Evolutionary conservation across 345 rosid species (phyloP).

Genomic region (Aquilaria malaccensis): DNA sequence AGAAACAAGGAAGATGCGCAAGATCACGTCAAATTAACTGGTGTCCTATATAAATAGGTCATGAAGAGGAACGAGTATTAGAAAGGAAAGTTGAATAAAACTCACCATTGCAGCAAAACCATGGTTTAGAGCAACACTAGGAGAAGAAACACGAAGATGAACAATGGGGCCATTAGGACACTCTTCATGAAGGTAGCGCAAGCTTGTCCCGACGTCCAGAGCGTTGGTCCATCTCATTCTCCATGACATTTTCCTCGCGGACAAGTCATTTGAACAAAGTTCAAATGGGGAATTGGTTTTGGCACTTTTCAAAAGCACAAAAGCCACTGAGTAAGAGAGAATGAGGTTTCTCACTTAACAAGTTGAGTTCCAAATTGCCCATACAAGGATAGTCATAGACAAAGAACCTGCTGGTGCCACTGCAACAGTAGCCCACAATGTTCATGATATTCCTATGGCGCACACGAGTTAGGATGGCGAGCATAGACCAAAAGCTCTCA

Average conservation of each 20-base stretch:
- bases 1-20: no score
- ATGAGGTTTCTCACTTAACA: no score
- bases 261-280: slow-evolving; percentile 18
- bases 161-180: slow-evolving; percentile 37
- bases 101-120: slow-evolving; percentile 33
- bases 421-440: slow-evolving; percentile 42
- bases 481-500: slow-evolving; percentile 34
- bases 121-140: slow-evolving; percentile 17
- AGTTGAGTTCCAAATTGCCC: slow-evolving; percentile 19
- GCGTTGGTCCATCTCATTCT: slow-evolving; percentile 45
- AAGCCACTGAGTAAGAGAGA: no score
- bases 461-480: slow-evolving; percentile 28
- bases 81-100: neutral
- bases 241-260: slow-evolving; percentile 33
- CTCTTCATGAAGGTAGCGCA: slow-evolving; percentile 47
- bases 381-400: slow-evolving; percentile 27
- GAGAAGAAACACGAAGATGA: slow-evolving; percentile 36
- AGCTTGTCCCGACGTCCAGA: slow-evolving; percentile 31
- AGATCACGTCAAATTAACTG: no score
- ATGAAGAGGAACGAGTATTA: neutral
- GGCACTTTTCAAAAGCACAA: slow-evolving; percentile 19
- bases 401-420: slow-evolving; percentile 21
- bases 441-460: slow-evolving; percentile 38
- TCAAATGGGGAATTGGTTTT: neutral
- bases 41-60: neutral